Conservation (phyloP, 495 filamentous ascomycete species). For the Parathielavia hyrcaniae region DNA sequence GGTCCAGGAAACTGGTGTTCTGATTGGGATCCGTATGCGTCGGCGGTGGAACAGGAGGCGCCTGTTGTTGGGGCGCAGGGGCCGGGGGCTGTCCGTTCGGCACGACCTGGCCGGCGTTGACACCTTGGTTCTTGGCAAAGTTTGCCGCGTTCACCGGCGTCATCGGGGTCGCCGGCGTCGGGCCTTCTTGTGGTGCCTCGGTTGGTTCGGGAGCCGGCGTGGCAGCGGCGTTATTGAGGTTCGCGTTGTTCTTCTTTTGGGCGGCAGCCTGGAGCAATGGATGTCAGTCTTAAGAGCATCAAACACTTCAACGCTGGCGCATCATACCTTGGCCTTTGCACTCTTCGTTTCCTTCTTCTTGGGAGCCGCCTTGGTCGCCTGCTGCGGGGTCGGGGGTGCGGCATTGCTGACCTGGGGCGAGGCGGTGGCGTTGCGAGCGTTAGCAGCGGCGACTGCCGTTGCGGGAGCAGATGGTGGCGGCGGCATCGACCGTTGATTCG, state of each 20-base stretch:
- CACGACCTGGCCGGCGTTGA: slow-evolving; percentile 40
- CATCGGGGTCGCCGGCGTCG: slow-evolving; percentile 77
- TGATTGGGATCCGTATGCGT: slow-evolving; percentile 40
- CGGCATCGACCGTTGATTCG: slow-evolving; percentile 70
- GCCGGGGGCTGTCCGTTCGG: slow-evolving; percentile 43
- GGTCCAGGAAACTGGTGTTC: slow-evolving; percentile 35
- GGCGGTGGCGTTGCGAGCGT: slow-evolving; percentile 60
- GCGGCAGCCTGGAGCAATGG: slow-evolving; percentile 45
- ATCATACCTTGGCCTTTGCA: slow-evolving; percentile 67
- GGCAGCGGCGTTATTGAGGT: slow-evolving; percentile 52
- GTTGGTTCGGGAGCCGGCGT: slow-evolving; percentile 69
- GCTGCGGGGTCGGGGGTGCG: slow-evolving; percentile 82
- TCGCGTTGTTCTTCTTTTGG: slow-evolving; percentile 64
- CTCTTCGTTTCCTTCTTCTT: slow-evolving; percentile 80
- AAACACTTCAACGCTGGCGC: slow-evolving; percentile 16
- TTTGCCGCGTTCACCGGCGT: slow-evolving; percentile 72
- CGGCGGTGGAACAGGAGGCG: slow-evolving; percentile 44
- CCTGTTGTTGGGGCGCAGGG: slow-evolving; percentile 37
- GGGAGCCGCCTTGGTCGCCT: slow-evolving; percentile 67
- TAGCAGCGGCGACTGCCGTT: slow-evolving; percentile 43
- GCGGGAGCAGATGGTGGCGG: slow-evolving; percentile 87
- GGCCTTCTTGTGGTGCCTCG: slow-evolving; percentile 63
- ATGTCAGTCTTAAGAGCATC: slow-evolving; percentile 24
- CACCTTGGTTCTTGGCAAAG: slow-evolving; percentile 52
- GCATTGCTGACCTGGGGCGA: slow-evolving; percentile 71